Conservation (phyloP, 129 eudicot species). For the Helichrysum umbraculigerum region DNA sequence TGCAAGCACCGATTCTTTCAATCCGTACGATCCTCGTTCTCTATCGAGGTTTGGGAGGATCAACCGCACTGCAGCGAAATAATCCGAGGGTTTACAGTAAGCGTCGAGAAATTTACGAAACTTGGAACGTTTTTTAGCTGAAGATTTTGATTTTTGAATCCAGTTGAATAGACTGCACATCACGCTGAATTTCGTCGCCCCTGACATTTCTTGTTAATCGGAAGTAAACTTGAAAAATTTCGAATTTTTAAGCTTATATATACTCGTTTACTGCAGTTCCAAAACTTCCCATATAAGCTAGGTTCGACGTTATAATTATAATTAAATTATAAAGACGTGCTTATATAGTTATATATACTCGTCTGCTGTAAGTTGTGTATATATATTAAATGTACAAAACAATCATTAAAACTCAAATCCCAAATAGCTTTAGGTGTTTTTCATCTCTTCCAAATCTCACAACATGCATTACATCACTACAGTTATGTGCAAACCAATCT, state of each 20-base stretch:
- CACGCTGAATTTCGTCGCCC: constrained; percentile 72
- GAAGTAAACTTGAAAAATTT: constrained; percentile 13
- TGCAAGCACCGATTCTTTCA: constrained; percentile 86
- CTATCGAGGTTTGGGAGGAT: constrained; percentile 83
- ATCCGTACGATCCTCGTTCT: constrained; percentile 91
- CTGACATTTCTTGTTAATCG: constrained; percentile 30
- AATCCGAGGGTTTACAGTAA: constrained; percentile 63
- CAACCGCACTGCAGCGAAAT: constrained; percentile 76
- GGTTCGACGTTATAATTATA: too few species aligned
- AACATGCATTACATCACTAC: constrained; percentile 51
- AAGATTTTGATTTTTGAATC: constrained; percentile 76
- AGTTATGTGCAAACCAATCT: constrained; percentile 50
- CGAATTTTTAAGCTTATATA: constrained; percentile 4
- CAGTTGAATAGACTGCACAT: constrained; percentile 81
- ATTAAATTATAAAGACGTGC: too few species aligned
- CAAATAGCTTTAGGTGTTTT: constrained; percentile 12
- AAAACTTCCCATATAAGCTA: background rate
- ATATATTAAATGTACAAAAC: constrained; percentile 23
- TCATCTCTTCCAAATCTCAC: constrained; percentile 30
- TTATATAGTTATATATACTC: too few species aligned
- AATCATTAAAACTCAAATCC: constrained; percentile 5
- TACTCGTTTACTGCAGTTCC: background rate
- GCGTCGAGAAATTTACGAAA: constrained; percentile 82
- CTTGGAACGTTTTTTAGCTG: constrained; percentile 64
- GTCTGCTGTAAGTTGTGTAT: background rate